Evolutionary conservation across 2,329 filamentous ascomycete genomes (phyloP), one percentile per base, ranked within the genome.

Genomic region (Stachybotrys chartarum): DNA sequence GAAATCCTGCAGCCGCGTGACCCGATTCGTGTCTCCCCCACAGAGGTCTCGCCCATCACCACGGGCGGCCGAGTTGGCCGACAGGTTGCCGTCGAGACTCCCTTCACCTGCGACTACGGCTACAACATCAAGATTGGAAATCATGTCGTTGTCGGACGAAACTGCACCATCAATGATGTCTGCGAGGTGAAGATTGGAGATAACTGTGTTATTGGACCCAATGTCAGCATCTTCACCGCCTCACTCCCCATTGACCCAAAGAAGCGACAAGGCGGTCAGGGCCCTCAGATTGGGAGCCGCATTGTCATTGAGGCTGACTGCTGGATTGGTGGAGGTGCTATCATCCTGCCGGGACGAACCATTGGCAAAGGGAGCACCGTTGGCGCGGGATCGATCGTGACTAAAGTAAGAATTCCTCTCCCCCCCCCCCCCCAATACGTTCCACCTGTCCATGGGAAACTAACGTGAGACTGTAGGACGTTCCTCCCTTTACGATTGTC

Each of bases 81-180:
- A 16, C 84, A 87, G 55, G 87, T 90, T 6, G 78, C 86, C 47
- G 88, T 99, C 30, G 91, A 96, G 65, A 85, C 89, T 3, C 93
- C 93, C 0, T 97, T 99, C 70, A 86, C 81, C 50, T 97, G 93
- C 68, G 91, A 97, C 65, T 97, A 97, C 66, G 94, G 94, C 1
- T 97, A 96, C 74, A 97, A 99, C 69, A 88, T 97, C 63, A 82
- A 82, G 51, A 88, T 99, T 61, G 92, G 90, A 12, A 87, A 92
- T 62, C 86, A 94, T 60, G 90, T 95, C 3, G 82, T 86, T 55
- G 88, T 99, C 61, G 90, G 88, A 17, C 82, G 89, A 55, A 88
- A 90, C 64, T 97, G 92, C 70, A 86, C 85, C 30, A 87, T 97
- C 66, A 84, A 92, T 55, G 94, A 99, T 68, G 86, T 91, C n/a